phyloP scores from a whole-genome alignment of 2,329 filamentous ascomycete species.

The Thielaviopsis euricoi region DNA sequence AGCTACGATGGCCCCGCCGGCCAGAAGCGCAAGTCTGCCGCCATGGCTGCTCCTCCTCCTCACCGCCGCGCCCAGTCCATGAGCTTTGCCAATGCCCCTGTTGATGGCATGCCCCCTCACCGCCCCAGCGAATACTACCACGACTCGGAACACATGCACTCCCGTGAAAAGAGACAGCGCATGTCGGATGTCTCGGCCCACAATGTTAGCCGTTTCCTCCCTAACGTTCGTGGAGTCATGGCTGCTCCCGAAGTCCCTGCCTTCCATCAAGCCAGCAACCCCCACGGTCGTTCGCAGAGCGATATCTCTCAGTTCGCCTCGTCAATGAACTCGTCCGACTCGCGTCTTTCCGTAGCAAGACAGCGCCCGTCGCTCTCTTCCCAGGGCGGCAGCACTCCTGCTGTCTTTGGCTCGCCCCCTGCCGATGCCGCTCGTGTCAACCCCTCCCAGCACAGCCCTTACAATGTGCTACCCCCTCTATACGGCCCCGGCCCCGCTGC shows the following conservation, averaged over 20 bases:
- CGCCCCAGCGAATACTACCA: slow-evolving; percentile 8
- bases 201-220: slow-evolving; percentile 7
- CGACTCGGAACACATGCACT: slow-evolving; percentile 4
- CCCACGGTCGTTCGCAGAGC: slow-evolving; percentile 10
- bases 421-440: background rate
- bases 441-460: background rate
- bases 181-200: slow-evolving; percentile 9
- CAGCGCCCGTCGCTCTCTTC: slow-evolving; percentile 1
- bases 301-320: slow-evolving; percentile 10
- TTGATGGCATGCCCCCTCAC: slow-evolving; percentile 8
- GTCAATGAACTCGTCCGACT: slow-evolving; percentile 7
- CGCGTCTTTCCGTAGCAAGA: slow-evolving; percentile 6
- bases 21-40: slow-evolving; percentile 9
- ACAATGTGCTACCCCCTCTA: slow-evolving; percentile 2
- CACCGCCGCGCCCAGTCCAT: slow-evolving; percentile 20
- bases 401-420: slow-evolving; percentile 2
- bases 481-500: background rate
- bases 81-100: slow-evolving; percentile 14
- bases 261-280: background rate
- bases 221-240: slow-evolving; percentile 1
- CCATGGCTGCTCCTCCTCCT: slow-evolving; percentile 8
- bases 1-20: slow-evolving; percentile 11
- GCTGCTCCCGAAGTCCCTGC: slow-evolving; percentile 2
- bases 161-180: slow-evolving; percentile 7
- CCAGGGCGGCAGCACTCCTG: background rate